Conservation (phyloP, 1,284 basidiomycete genomes). For the Neonothopanus nambi region DNA sequence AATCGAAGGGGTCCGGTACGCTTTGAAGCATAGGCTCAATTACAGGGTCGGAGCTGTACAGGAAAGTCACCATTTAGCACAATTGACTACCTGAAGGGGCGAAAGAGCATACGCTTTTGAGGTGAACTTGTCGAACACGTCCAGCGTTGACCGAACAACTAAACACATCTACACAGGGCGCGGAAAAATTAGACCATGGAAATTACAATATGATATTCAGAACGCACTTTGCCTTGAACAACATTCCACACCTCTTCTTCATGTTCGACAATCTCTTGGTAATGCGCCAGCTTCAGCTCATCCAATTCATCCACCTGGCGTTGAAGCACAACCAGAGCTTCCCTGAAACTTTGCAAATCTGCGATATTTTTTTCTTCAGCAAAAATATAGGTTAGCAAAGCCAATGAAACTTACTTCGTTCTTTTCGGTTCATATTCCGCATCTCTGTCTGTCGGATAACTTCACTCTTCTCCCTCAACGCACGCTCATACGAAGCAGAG, state of each 20-base stretch:
- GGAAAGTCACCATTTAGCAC: slow-evolving; percentile 19
- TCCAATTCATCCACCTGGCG: slow-evolving; percentile 88
- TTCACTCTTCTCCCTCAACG: slow-evolving; percentile 79
- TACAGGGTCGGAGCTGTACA: slow-evolving; percentile 78
- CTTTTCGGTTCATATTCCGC: slow-evolving; percentile 81
- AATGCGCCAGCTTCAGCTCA: slow-evolving; percentile 77
- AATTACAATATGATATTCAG: not conserved
- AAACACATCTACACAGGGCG: slow-evolving; percentile 56
- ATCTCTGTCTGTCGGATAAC: slow-evolving; percentile 89
- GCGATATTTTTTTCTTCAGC: slow-evolving; percentile 1
- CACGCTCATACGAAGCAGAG: slow-evolving; percentile 76
- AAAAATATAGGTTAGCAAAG: slow-evolving; percentile 5
- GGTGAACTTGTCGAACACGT: slow-evolving; percentile 80
- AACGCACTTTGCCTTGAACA: slow-evolving; percentile 74
- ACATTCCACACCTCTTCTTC: slow-evolving; percentile 94
- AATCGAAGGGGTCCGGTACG: slow-evolving; percentile 91
- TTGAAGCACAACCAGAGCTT: slow-evolving; percentile 80
- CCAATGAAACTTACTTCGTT: slow-evolving; percentile 61
- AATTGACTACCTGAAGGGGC: slow-evolving; percentile 12
- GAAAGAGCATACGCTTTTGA: slow-evolving; percentile 76
- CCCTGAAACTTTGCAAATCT: slow-evolving; percentile 87
- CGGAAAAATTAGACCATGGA: not conserved
- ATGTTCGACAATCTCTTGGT: slow-evolving; percentile 86
- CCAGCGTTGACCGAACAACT: slow-evolving; percentile 78
- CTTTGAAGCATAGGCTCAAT: slow-evolving; percentile 89